Conservation (phyloP, 768 basidiomycete species). For the Leccinum broughii region DNA sequence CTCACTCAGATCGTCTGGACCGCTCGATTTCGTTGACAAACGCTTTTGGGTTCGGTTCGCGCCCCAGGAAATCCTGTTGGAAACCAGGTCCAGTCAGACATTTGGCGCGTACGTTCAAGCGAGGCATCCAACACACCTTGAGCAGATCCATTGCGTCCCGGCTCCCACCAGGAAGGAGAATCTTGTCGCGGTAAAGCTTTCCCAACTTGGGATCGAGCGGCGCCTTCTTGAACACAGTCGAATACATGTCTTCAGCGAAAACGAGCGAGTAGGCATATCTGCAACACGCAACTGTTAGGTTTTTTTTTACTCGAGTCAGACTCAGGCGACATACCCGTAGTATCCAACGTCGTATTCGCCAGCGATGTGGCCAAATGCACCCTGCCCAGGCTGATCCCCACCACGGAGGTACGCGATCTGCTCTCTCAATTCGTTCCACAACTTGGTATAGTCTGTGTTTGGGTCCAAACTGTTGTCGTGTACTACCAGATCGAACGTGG, state of each 20-base stretch:
- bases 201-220: conserved; percentile 72
- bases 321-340: conserved; percentile 46
- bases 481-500: conserved; percentile 28
- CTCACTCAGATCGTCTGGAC: neutral
- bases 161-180: conserved; percentile 68
- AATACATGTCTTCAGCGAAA: conserved; percentile 58
- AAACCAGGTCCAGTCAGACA: neutral
- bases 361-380: conserved; percentile 71
- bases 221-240: conserved; percentile 78
- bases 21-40: conserved; percentile 65
- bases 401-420: conserved; percentile 67
- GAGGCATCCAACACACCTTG: conserved; percentile 42
- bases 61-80: conserved; percentile 71
- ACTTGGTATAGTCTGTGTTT: conserved; percentile 66
- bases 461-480: conserved; percentile 44
- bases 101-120: neutral
- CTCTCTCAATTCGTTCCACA: conserved; percentile 78
- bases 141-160: conserved; percentile 79
- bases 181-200: conserved; percentile 69
- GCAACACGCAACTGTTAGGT: neutral
- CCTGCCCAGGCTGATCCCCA: conserved; percentile 63
- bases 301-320: neutral
- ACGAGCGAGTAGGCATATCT: conserved; percentile 75
- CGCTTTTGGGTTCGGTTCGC: conserved; percentile 71
- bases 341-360: conserved; percentile 71